Percentiles rank a stretch among this genome's conserved stretches.
Conservation (phyloP, 306 rosid genomes). For the Malus orientalis region DNA sequence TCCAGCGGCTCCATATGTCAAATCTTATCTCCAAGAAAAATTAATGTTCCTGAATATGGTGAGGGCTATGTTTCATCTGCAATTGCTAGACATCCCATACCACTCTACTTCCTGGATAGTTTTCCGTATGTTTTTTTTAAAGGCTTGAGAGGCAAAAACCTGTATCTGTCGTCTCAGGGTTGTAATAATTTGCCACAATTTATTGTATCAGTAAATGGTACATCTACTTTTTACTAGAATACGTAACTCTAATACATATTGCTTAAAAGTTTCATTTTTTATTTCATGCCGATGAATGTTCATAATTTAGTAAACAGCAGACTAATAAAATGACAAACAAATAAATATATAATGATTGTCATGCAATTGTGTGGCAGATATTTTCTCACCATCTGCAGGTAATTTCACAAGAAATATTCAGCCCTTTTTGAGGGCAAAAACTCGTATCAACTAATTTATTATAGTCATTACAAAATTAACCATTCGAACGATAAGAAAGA, state of each 20-base stretch:
- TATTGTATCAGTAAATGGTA: too few relatives aligned
- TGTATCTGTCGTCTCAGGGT: background rate
- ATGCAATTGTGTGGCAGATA: background rate
- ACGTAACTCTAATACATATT: too few relatives aligned
- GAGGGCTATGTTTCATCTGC: background rate
- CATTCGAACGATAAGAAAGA: background rate
- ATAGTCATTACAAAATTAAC: background rate
- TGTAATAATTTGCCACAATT: background rate
- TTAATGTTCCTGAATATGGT: background rate
- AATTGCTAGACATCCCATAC: background rate
- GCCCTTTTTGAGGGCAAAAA: background rate
- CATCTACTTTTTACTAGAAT: too few relatives aligned
- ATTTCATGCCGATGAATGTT: background rate
- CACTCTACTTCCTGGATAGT: background rate
- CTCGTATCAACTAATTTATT: background rate
- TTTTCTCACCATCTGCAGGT: background rate
- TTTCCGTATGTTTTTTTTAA: background rate
- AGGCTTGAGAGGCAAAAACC: background rate
- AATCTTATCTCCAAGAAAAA: background rate
- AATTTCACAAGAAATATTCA: background rate
- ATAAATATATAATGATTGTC: background rate
- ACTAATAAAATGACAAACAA: background rate
- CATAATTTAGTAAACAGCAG: background rate
- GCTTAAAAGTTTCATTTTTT: background rate
- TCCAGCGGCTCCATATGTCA: background rate